phyloP scores from a whole-genome alignment of 1,284 basidiomycete species.

The Puccinia coronata region DNA sequence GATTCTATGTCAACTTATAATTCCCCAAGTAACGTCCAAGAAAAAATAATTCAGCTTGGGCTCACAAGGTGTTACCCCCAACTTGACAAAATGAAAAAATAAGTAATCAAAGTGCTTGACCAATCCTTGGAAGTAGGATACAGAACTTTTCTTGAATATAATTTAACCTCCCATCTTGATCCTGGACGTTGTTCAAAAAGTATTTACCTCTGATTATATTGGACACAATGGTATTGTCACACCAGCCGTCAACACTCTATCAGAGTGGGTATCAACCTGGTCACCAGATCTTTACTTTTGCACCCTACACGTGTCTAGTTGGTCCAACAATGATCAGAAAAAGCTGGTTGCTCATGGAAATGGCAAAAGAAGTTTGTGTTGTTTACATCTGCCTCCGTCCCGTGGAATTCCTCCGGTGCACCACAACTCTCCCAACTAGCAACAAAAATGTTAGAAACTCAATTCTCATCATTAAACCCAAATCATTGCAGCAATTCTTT shows the following conservation, averaged over 20 bases:
- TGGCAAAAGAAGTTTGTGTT: neutral
- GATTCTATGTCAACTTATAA: no score
- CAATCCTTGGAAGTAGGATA: neutral
- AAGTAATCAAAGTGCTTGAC: neutral
- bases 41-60: neutral
- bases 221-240: neutral
- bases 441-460: neutral
- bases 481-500: neutral
- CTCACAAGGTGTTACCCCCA: neutral
- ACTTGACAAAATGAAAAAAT: neutral
- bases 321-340: conserved; percentile 7
- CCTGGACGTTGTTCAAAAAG: conserved; percentile 15
- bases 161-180: neutral
- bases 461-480: neutral
- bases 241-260: neutral
- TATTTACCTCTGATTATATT: neutral
- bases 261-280: neutral
- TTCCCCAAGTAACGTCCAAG: neutral
- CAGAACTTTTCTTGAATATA: neutral
- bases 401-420: neutral
- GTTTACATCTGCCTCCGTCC: conserved; percentile 16
- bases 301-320: conserved; percentile 10
- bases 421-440: neutral
- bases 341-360: conserved; percentile 11
- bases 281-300: neutral